A percentile compares a stretch with the other conserved stretches of the same genome.
phyloP scores from a whole-genome alignment of 805 yeast species.

The Pichia scutulata region DNA sequence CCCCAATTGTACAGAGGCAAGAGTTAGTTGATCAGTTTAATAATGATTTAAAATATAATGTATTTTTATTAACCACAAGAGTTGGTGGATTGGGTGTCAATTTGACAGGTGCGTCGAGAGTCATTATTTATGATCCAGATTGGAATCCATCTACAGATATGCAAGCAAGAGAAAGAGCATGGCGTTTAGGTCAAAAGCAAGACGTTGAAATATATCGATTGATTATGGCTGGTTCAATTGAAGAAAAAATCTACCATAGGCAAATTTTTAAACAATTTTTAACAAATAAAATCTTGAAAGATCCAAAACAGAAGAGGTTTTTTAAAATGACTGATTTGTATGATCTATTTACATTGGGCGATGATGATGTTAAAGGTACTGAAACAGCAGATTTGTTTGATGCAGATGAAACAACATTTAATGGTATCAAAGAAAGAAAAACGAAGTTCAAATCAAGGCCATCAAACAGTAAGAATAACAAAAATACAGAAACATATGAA shows the following conservation, averaged over 20 bases:
- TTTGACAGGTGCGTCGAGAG: constrained; percentile 90
- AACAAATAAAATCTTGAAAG: constrained; percentile 88
- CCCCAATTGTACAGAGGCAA: constrained; percentile 73
- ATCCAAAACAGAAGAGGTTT: constrained; percentile 89
- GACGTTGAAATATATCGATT: constrained; percentile 87
- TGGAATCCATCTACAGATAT: constrained; percentile 98
- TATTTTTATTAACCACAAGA: constrained; percentile 82
- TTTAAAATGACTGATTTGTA: constrained; percentile 89
- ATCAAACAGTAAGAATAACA: constrained; percentile 7
- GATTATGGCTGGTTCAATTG: constrained; percentile 92
- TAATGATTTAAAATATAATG: constrained; percentile 42
- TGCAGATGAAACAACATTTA: constrained; percentile 35
- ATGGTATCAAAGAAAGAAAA: constrained; percentile 30
- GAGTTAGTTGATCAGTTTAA: constrained; percentile 76
- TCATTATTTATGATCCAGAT: constrained; percentile 92
- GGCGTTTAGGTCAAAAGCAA: constrained; percentile 92
- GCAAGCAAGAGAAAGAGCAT: constrained; percentile 94
- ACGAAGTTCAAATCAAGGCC: constrained; percentile 19
- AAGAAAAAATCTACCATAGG: constrained; percentile 92
- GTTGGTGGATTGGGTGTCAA: constrained; percentile 97
- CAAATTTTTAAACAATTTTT: constrained; percentile 93
- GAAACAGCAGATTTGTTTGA: constrained; percentile 61
- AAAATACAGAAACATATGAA: constrained; percentile 17
- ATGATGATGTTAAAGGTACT: constrained; percentile 56
- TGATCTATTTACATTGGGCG: constrained; percentile 81